Base-by-base conservation (phyloP, 139 green algal species). In the Chlorella sp. region DNA sequence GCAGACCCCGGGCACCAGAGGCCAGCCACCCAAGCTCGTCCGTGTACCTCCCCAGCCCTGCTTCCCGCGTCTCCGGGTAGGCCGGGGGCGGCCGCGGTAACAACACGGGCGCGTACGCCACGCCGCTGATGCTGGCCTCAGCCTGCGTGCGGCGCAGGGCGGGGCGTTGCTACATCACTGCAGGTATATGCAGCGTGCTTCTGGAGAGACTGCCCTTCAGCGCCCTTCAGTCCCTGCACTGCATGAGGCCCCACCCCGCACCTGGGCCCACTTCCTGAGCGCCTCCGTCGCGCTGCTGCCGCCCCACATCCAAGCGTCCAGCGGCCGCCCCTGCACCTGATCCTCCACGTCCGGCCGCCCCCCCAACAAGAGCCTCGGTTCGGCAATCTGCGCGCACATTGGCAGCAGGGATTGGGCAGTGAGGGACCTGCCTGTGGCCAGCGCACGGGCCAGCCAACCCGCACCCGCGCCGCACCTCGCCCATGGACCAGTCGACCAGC, bases 401-500 rank as follows among this genome's bases (percentile, higher is more conserved):
- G n/a, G n/a, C n/a, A n/a, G n/a, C n/a, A n/a, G n/a, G n/a, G n/a
- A n/a, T n/a, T n/a, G n/a, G n/a, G n/a, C n/a, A n/a, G n/a, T n/a
- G n/a, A n/a, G n/a, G n/a, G n/a, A n/a, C n/a, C n/a, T n/a, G n/a
- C n/a, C n/a, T n/a, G n/a, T n/a, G n/a, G n/a, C n/a, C n/a, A n/a
- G n/a, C n/a, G n/a, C n/a, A n/a, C n/a, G n/a, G n/a, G n/a, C n/a
- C n/a, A n/a, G n/a, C n/a, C n/a, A n/a, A 6, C 62, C n/a, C n/a
- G n/a, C n/a, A n/a, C n/a, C n/a, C n/a, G n/a, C n/a, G n/a, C 50
- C 68, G 29, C 60, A 86, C 81, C 74, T 86, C 81, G 49, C 70
- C 69, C 71, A 86, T 72, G 34, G 68, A 64, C 81, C 81, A 86
- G 33, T 82, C 62, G n/a, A 78, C 77, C n/a, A 86, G 74, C 81